A percentile compares a stretch with the other conserved stretches of the same genome.
These are phyloP conservation scores for Colletotrichum karsti DNA, from an alignment of 2,329 filamentous ascomycete genomes.

Conservation along the genomic window DNA sequence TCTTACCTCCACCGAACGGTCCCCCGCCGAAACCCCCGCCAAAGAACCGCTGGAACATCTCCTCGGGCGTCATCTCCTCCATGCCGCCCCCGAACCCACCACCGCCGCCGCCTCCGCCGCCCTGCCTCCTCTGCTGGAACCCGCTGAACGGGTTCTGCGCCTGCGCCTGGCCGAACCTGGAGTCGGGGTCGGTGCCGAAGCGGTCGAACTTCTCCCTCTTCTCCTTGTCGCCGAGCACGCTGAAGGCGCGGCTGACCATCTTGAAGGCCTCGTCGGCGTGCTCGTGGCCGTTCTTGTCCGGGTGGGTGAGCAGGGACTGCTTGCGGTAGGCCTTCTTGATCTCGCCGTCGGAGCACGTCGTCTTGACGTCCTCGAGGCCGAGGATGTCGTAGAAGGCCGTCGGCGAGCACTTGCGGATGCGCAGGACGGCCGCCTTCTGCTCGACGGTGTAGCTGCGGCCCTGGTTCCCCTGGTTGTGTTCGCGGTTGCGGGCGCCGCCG, in stretches of 20 bases:
- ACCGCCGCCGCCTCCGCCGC: slow-evolving; percentile 48
- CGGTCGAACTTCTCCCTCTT: slow-evolving; percentile 90
- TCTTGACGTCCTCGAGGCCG: slow-evolving; percentile 70
- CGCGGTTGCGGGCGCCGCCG: slow-evolving; percentile 57
- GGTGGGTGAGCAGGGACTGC: slow-evolving; percentile 91
- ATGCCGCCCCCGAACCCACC: slow-evolving; percentile 75
- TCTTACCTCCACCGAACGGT: slow-evolving; percentile 53
- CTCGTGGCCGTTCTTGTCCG: slow-evolving; percentile 97
- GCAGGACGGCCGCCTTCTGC: slow-evolving; percentile 89
- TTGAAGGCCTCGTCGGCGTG: slow-evolving; percentile 98
- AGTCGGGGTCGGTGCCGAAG: slow-evolving; percentile 93
- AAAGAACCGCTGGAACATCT: slow-evolving; percentile 98
- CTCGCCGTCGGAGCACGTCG: slow-evolving; percentile 78
- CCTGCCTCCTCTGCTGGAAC: slow-evolving; percentile 57
- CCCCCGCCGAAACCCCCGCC: slow-evolving; percentile 74
- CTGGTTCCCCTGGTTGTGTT: slow-evolving; percentile 81
- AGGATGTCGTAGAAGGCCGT: slow-evolving; percentile 98
- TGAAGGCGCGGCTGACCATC: slow-evolving; percentile 94
- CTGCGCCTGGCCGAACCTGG: slow-evolving; percentile 75
- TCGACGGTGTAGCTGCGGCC: slow-evolving; percentile 84
- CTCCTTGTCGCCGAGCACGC: slow-evolving; percentile 90
- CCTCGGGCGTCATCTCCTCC: slow-evolving; percentile 94
- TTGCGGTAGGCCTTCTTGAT: slow-evolving; percentile 99
- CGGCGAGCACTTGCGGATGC: slow-evolving; percentile 83
- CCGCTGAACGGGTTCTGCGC: slow-evolving; percentile 71